These are phyloP conservation scores for Colletotrichum sp. DNA, from an alignment of 2,329 filamentous ascomycete species.

Conservation along the genomic window DNA sequence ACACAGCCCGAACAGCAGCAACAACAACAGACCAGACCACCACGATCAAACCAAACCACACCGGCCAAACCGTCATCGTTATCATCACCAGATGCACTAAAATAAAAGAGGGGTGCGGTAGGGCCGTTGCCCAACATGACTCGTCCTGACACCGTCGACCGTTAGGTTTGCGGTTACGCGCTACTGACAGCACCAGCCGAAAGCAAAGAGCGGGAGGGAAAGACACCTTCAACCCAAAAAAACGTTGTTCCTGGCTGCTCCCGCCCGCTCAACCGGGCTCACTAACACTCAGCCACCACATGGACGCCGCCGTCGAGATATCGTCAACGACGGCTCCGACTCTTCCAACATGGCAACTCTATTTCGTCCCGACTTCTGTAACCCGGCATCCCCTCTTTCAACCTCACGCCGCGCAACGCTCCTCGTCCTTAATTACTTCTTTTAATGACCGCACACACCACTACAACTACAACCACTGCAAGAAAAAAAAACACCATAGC, in stretches of 20 bases:
- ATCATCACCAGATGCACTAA: not conserved
- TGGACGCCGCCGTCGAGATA: not conserved
- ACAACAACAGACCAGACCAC: slow-evolving; percentile 11
- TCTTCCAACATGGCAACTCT: not conserved
- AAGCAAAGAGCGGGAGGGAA: not conserved
- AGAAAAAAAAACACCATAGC: not conserved
- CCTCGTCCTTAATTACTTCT: not conserved
- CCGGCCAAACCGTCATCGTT: not conserved
- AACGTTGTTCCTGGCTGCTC: not conserved
- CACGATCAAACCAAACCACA: not conserved
- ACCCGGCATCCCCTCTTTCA: not conserved
- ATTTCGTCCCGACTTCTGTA: slow-evolving; percentile 6
- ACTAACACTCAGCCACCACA: not conserved
- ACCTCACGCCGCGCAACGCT: slow-evolving; percentile 1
- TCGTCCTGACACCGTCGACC: slow-evolving; percentile 13
- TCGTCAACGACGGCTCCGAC: not conserved
- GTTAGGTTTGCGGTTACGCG: slow-evolving; percentile 11
- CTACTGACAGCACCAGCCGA: slow-evolving; percentile 7
- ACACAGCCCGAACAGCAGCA: not conserved
- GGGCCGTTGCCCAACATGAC: slow-evolving; percentile 13
- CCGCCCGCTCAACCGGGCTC: not conserved
- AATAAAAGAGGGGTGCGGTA: not conserved
- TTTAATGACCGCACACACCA: not conserved
- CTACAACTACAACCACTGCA: not conserved
- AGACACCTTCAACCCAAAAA: not conserved